Evolutionary conservation across 1,284 basidiomycete genomes (phyloP).

Genomic region (Leccinum angustisporum): DNA sequence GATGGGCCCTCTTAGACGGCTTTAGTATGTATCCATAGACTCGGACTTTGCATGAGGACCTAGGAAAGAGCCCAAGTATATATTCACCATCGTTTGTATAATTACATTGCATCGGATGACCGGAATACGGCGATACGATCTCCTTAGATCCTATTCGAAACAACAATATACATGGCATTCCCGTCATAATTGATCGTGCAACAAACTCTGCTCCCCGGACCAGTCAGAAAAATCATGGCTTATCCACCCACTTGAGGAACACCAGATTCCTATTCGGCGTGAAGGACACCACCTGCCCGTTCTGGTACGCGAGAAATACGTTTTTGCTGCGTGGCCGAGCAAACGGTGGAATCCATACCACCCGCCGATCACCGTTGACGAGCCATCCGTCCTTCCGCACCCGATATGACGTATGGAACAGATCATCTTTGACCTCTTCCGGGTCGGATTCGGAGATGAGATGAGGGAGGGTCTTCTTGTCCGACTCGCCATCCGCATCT

Average conservation of each 20-base stretch:
- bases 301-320: slow-evolving; percentile 9
- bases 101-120: no score
- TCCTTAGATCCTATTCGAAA: no score
- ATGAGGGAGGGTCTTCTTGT: not conserved
- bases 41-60: not conserved
- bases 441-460: slow-evolving; percentile 15
- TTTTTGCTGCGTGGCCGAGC: slow-evolving; percentile 14
- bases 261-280: not conserved
- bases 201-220: not conserved
- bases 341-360: slow-evolving; percentile 16
- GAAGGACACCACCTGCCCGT: slow-evolving; percentile 5
- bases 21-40: not conserved
- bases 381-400: slow-evolving; percentile 27
- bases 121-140: no score
- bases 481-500: no score
- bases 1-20: not conserved
- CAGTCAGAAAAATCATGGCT: not conserved
- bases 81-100: not conserved
- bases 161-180: no score
- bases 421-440: slow-evolving; percentile 7
- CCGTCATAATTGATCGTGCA: not conserved
- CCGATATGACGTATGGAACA: slow-evolving; percentile 14
- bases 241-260: slow-evolving; percentile 7
- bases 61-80: not conserved
- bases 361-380: slow-evolving; percentile 14